phyloP scores from a whole-genome alignment of 352 stramenopile species.

The Phytophthora europaea region DNA sequence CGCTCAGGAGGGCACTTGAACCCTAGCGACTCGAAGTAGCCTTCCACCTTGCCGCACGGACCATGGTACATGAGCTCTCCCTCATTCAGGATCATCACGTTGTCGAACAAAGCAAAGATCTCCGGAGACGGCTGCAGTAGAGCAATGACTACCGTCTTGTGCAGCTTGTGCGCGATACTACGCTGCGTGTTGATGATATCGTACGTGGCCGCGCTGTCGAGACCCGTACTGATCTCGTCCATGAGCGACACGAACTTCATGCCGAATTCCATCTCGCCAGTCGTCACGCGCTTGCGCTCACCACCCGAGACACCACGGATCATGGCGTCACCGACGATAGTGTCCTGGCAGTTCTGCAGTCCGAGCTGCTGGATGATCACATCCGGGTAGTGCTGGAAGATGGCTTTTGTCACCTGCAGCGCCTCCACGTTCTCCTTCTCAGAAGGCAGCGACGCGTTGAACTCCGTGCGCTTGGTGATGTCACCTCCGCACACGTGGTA shows the following conservation, averaged over 20 bases:
- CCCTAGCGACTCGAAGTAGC: slow-evolving; percentile 51
- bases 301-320: slow-evolving; percentile 75
- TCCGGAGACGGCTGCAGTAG: slow-evolving; percentile 92
- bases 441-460: slow-evolving; percentile 37
- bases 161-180: slow-evolving; percentile 55
- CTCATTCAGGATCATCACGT: slow-evolving; percentile 70
- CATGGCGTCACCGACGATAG: slow-evolving; percentile 37
- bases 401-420: slow-evolving; percentile 8
- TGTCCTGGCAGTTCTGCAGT: slow-evolving; percentile 16
- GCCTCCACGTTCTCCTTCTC: slow-evolving; percentile 41
- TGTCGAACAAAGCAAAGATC: slow-evolving; percentile 88
- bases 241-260: slow-evolving; percentile 82
- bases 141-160: slow-evolving; percentile 71
- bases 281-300: slow-evolving; percentile 80
- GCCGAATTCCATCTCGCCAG: slow-evolving; percentile 89
- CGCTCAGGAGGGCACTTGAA: slow-evolving; percentile 39
- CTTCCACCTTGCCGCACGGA: slow-evolving; percentile 27
- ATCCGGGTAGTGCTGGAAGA: slow-evolving; percentile 25
- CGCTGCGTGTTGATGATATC: slow-evolving; percentile 62
- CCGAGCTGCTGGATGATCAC: slow-evolving; percentile 20
- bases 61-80: slow-evolving; percentile 87
- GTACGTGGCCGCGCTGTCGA: slow-evolving; percentile 67
- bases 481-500: slow-evolving; percentile 42
- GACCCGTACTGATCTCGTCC: slow-evolving; percentile 81
- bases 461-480: slow-evolving; percentile 30